Evolutionary conservation across 495 filamentous ascomycete species (phyloP).

Genomic region (Evansstolkia leycettana): DNA sequence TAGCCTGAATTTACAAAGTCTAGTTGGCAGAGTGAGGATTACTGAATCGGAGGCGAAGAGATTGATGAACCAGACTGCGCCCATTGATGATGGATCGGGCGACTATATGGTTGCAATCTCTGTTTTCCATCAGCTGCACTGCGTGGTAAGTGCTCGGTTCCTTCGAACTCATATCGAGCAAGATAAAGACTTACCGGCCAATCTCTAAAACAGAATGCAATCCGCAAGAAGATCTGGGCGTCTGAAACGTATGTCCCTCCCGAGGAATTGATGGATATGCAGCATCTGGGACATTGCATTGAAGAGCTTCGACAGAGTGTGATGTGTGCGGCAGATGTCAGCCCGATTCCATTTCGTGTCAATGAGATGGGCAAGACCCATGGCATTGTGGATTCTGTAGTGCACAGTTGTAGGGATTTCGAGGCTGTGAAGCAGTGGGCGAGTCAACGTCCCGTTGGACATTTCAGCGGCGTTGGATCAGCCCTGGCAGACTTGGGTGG

Average conservation of each 20-base stretch:
- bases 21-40: constrained; percentile 8
- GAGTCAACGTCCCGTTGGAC: background rate
- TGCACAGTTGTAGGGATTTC: constrained; percentile 6
- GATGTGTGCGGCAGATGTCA: constrained; percentile 7
- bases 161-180: no score
- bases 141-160: constrained; percentile 11
- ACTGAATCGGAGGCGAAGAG: constrained; percentile 6
- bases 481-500: no score
- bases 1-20: background rate
- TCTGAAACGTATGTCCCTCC: no score
- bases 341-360: background rate
- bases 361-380: background rate
- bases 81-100: constrained; percentile 5
- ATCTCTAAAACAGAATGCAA: no score
- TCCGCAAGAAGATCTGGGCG: no score
- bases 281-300: constrained; percentile 14
- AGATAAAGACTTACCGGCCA: no score
- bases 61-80: constrained; percentile 5
- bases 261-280: no score
- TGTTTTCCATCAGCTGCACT: constrained; percentile 19
- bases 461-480: no score
- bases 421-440: constrained; percentile 3
- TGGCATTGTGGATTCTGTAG: background rate
- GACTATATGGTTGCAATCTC: constrained; percentile 10
- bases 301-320: constrained; percentile 14